Evolutionary conservation across 768 basidiomycete species (phyloP).

Genomic region (Macrolepiota albuminosa): DNA sequence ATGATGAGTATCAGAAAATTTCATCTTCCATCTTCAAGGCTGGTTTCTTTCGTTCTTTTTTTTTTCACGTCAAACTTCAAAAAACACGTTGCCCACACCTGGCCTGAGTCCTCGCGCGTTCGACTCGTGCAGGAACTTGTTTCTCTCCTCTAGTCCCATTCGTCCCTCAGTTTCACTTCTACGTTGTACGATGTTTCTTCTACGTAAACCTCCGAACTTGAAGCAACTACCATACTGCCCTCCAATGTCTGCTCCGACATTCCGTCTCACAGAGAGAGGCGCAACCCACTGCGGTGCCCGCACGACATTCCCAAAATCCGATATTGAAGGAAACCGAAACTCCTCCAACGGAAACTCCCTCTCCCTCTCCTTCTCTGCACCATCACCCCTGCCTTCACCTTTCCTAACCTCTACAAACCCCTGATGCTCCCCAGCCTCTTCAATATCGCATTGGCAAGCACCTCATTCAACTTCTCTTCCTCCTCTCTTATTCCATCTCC

Average conservation of each 20-base stretch:
- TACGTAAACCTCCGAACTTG: no score
- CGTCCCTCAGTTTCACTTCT: no score
- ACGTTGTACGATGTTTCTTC: no score
- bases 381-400: constrained; percentile 1
- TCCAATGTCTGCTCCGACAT: background rate
- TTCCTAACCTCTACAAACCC: constrained; percentile 22
- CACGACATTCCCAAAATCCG: constrained; percentile 29
- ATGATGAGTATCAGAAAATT: constrained; percentile 69
- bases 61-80: no score
- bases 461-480: constrained; percentile 38
- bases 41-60: no score
- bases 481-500: constrained; percentile 15
- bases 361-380: constrained; percentile 8
- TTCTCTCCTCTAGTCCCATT: no score
- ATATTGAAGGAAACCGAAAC: constrained; percentile 45
- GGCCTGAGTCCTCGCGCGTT: no score
- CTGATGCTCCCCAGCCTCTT: constrained; percentile 50
- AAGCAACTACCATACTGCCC: no score
- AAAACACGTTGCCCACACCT: no score
- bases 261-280: background rate
- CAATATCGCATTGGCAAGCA: constrained; percentile 54
- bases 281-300: background rate
- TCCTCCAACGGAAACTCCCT: constrained; percentile 27
- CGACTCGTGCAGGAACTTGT: no score
- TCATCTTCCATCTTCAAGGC: constrained; percentile 26